A percentile compares a stretch with the other conserved stretches of the same genome.
Evolutionary conservation across 2,329 filamentous ascomycete species (phyloP).

Genomic region (Trichocomaceae sp.): DNA sequence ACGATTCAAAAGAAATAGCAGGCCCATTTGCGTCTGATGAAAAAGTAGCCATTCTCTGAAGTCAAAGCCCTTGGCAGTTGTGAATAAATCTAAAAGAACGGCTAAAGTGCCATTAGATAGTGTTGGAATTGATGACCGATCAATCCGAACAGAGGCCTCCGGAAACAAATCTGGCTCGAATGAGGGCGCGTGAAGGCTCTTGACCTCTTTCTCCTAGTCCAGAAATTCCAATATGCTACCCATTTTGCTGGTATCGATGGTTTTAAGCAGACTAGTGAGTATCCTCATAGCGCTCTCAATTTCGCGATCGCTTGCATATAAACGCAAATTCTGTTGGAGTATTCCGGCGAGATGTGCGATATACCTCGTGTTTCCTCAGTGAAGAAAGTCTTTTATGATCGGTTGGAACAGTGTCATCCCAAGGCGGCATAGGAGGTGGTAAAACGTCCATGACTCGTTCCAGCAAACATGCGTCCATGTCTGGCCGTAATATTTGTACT

Average conservation of each 20-base stretch:
- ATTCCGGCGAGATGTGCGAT: constrained; percentile 29
- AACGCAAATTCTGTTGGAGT: constrained; percentile 28
- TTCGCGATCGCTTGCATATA: constrained; percentile 20
- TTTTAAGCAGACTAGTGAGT: constrained; percentile 28
- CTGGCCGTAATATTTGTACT: constrained; percentile 40
- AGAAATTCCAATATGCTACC: constrained; percentile 30
- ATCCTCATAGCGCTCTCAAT: constrained; percentile 24
- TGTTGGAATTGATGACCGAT: constrained; percentile 28
- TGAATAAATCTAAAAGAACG: constrained; percentile 46
- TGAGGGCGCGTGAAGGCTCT: background rate
- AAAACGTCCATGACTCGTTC: constrained; percentile 33
- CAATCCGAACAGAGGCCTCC: constrained; percentile 15
- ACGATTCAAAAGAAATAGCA: constrained; percentile 42
- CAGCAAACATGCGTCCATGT: constrained; percentile 40
- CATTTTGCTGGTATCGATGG: constrained; percentile 32
- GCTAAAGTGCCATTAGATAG: constrained; percentile 45
- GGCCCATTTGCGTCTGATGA: constrained; percentile 49
- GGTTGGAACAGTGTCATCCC: constrained; percentile 21
- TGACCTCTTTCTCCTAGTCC: constrained; percentile 6
- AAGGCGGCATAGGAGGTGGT: constrained; percentile 27
- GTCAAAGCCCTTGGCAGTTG: constrained; percentile 40
- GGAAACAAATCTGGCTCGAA: constrained; percentile 1
- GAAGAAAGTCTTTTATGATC: constrained; percentile 18
- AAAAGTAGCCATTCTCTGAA: constrained; percentile 50
- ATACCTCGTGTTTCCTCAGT: constrained; percentile 24